Evolutionary conservation across 192 early-diverging fungal species (phyloP), one percentile per base, ranked within the genome.

Genomic region (Cladochytrium replicatum): DNA sequence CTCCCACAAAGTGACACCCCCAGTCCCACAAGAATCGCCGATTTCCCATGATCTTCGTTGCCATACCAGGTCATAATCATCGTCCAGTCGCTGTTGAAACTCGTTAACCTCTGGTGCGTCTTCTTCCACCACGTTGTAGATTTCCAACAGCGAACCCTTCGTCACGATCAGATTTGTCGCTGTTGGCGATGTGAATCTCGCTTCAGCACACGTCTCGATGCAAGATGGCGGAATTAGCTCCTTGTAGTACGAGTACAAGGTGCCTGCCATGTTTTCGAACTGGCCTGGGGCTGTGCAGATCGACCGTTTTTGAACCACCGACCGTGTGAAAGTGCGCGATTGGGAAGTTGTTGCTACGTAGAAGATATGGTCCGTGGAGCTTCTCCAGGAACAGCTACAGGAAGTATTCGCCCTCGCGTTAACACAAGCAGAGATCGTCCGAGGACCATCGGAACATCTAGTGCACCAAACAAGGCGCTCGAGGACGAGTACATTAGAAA

Each of bases 1-100:
- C n/a, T n/a, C n/a, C n/a, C n/a, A n/a, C n/a, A n/a, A 7, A 61
- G 28, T 19, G 1, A 2, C 23, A 55, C 11, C 19, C 7, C 1
- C 15, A 2, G 0, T 86, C 90, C 63, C 95, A 98, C 32, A 92
- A 74, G 41, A 80, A 75, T 32, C 83, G 83, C 11, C 88, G 89
- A 68, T 98, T 93, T 22, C 25, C 24, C 6, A 38, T 37, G 24
- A 32, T 1, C 11, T n/a, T 8, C 25, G 5, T 6, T 3, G 2
- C n/a, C 34, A 41, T 57, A 67, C 65, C 55, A 56, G 56, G 34
- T 71, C 68, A 8, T 64, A 57, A 29, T 52, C 54, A 22, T 52
- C 50, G 38, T 45, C 49, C 6, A 51, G n/a, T n/a, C n/a, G n/a
- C n/a, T n/a, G n/a, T n/a, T n/a, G n/a, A n/a, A n/a, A n/a, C n/a